These are phyloP conservation scores for Pleurotus citrinopileatus DNA, from an alignment of 768 basidiomycete genomes.

Conservation along the genomic window DNA sequence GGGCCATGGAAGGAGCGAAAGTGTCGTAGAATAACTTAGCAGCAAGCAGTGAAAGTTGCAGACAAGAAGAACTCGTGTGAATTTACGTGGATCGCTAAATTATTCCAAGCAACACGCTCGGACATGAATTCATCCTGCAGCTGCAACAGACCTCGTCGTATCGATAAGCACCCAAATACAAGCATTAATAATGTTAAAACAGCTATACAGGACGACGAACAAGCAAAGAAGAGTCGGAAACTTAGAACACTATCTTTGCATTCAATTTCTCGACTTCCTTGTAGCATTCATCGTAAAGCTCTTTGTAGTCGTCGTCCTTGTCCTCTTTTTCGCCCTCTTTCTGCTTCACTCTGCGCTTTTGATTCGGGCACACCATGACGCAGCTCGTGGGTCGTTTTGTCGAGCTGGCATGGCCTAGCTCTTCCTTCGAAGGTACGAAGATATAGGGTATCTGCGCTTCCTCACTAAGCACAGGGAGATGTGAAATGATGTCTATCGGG, in stretches of 20 bases:
- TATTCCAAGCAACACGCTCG: no score
- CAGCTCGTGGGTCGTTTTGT: constrained; percentile 99
- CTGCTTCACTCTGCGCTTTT: constrained; percentile 66
- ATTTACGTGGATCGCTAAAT: constrained; percentile 7
- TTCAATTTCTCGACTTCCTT: constrained; percentile 84
- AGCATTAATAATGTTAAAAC: constrained; percentile 7
- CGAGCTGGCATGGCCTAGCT: constrained; percentile 91
- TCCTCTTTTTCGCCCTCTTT: constrained; percentile 59
- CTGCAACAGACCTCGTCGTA: constrained; percentile 1
- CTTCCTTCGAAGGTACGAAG: constrained; percentile 90
- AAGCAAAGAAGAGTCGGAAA: constrained; percentile 3
- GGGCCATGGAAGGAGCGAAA: constrained; percentile 17
- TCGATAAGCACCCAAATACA: background rate
- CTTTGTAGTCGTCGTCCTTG: constrained; percentile 82
- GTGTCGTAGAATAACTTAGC: constrained; percentile 34
- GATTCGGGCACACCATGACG: constrained; percentile 88
- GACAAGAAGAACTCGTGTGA: constrained; percentile 21
- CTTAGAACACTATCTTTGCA: constrained; percentile 62
- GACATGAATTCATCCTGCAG: background rate
- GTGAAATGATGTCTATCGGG: constrained; percentile 97
- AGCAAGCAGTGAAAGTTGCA: constrained; percentile 18
- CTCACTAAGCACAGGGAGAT: constrained; percentile 91
- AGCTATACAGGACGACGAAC: constrained; percentile 1
- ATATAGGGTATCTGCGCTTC: constrained; percentile 90
- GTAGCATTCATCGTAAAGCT: constrained; percentile 82